Evolutionary conservation across 768 basidiomycete genomes (phyloP), one percentile per base, ranked within the genome.

Genomic region (Lactarius sp.): DNA sequence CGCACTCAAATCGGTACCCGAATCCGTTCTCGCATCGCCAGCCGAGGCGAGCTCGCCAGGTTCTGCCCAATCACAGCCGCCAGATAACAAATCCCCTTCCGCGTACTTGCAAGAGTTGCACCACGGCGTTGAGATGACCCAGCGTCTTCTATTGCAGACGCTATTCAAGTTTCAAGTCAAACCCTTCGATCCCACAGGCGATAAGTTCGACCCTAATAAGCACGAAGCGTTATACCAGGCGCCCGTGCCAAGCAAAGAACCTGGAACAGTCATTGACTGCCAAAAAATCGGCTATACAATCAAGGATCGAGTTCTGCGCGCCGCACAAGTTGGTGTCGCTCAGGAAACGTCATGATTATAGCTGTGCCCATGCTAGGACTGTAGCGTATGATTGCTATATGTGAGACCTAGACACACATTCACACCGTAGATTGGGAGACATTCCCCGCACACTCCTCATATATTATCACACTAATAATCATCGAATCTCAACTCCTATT

Each of bases 211-310:
- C 75, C 96, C 97, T 16, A 98, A 98, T 75, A 77, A 79, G 37
- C 96, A 98, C 71, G 97, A 99, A 76, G 97, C 97, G 12, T 80
- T 97, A 33, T 98, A 92, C 77, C 93, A 95, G 77, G 91, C 85
- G 31, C 94, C 95, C 22, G 81, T 94, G 67, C 88, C 92, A n/a
- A 90, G 83, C 14, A 92, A 91, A 77, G 86, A 88, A 73, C 85
- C 93, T 1, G 96, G 96, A 14, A 88, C 89, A 2, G 88, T 98
- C 39, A 81, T 97, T 52, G 91, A 96, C 72, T 92, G 90, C 73
- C 89, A 90, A 74, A 94, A 96, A 79, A 79, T 80, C 60, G 95
- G 94, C 4, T 98, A 92, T 78, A 92, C 81, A 77, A 94, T 99
- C 78, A 97, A 96, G 77, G 92, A 93, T 68, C 84, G 97, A 65